Evolutionary conservation across 2,329 filamentous ascomycete genomes (phyloP), one percentile per base, ranked within the genome.

Genomic region (Microcyclospora pomicola): DNA sequence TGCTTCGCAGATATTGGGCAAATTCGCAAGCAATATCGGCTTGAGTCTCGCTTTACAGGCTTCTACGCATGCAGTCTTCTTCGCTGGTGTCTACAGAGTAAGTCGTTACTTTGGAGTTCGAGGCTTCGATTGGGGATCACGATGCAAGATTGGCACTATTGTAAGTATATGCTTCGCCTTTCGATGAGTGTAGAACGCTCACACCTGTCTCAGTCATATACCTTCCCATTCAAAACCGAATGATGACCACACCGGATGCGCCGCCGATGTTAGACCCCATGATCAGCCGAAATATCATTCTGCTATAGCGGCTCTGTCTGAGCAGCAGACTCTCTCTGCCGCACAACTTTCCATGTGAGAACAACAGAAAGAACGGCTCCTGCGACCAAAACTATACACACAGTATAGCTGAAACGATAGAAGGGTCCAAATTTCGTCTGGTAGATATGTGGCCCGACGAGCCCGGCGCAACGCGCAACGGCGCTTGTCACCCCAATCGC

Each of bases 401-500:
- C 53, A 6, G 51, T 49, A 45, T 58, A 64, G 42, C 58, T 62
- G 10, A 62, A 52, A 6, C 46, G 47, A 48, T 64, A 64, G 2
- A 48, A 54, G 19, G 60, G 61, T 1, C 60, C 60, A 41, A 61
- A 64, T 39, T 52, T 61, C 3, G 54, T 38, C 39, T 61, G 58
- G 42, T 64, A 63, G 5, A 63, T 57, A 43, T 61, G 59, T 11
- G 61, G 61, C 1, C 61, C 59, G 9, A 62, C 58, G 31, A 64
- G 62, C 1, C 60, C 59, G 49, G 55, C 55, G 31, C 63, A 44
- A 37, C 62, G 58, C 27, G 52, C 50, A 9, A 45, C 45, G 2
- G 52, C 52, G 37, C 60, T 61, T 5, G 59, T 62, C 6, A 60
- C 40, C 2, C 59, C 59, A 34, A 61, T 62, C 1, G 58, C 57